Conservation (phyloP, 768 basidiomycete species). For the Podaxis sp. region DNA sequence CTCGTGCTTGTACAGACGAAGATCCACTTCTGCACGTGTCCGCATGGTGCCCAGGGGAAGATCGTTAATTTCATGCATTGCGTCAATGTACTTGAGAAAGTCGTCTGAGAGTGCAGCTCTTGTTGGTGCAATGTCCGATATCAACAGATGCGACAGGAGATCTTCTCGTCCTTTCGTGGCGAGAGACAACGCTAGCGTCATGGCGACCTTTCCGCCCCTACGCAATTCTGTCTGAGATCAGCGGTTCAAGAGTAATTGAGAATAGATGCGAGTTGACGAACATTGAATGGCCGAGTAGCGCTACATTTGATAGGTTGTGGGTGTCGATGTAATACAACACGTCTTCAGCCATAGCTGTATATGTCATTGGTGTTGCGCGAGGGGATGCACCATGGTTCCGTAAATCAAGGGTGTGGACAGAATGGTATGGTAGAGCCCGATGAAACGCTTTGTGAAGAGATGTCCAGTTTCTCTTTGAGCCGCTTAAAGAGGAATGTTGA, state of each 20-base stretch:
- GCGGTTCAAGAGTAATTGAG: conserved; percentile 2
- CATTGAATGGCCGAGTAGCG: conserved; percentile 91
- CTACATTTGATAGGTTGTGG: conserved; percentile 56
- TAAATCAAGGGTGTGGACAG: conserved; percentile 80
- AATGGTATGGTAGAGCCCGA: conserved; percentile 54
- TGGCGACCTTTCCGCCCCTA: conserved; percentile 87
- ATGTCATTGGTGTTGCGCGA: conserved; percentile 71
- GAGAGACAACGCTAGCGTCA: conserved; percentile 59
- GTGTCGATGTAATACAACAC: conserved; percentile 64
- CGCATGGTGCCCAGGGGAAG: conserved; percentile 42
- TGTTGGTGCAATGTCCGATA: conserved; percentile 82
- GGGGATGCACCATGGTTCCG: conserved; percentile 90
- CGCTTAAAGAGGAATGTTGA: conserved; percentile 40
- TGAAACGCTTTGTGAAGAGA: conserved; percentile 78
- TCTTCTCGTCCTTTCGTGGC: conserved; percentile 36
- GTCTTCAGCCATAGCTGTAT: conserved; percentile 78
- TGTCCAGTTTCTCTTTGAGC: conserved; percentile 88
- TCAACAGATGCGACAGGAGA: conserved; percentile 57
- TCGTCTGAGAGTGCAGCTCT: conserved; percentile 57
- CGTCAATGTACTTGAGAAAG: conserved; percentile 64
- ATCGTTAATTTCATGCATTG: conserved; percentile 73
- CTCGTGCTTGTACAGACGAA: conserved; percentile 61
- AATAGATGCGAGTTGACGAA: conserved; percentile 33
- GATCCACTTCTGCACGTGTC: conserved; percentile 69
- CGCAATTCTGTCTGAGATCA: background rate